Conservation (phyloP, 2,329 filamentous ascomycete genomes). For the Spiromastix sp. region DNA sequence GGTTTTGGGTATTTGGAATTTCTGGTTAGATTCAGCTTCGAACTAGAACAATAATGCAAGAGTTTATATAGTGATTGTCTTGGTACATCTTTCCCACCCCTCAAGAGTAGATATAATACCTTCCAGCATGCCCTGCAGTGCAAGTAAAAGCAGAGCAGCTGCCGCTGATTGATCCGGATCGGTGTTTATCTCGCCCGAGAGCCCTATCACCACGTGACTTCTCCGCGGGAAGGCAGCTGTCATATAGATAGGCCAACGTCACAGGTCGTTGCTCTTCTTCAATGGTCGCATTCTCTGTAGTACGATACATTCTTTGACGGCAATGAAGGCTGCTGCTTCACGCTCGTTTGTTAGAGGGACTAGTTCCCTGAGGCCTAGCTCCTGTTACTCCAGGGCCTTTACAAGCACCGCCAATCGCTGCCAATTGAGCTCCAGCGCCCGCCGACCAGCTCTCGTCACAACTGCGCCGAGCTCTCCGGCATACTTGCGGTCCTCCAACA, state of each 20-base stretch:
- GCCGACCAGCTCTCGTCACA: slow-evolving; percentile 13
- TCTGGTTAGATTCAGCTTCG: too few species aligned
- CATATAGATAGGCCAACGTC: not conserved
- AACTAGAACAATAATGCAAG: too few species aligned
- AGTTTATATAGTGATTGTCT: too few species aligned
- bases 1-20: too few species aligned
- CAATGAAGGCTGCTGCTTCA: slow-evolving; percentile 11
- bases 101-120: too few species aligned
- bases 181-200: not conserved
- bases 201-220: slow-evolving; percentile 6
- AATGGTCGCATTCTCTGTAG: too few species aligned
- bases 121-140: slow-evolving; percentile 29
- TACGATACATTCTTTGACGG: too few species aligned
- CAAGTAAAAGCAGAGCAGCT: slow-evolving; percentile 8
- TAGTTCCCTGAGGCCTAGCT: slow-evolving; percentile 20
- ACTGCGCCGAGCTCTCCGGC: slow-evolving; percentile 20
- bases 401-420: slow-evolving; percentile 24
- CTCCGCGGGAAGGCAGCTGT: not conserved
- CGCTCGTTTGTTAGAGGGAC: slow-evolving; percentile 22
- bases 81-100: too few species aligned
- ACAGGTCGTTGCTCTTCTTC: not conserved
- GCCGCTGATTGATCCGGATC: too few species aligned
- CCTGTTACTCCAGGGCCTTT: slow-evolving; percentile 14
- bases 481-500: too few species aligned
- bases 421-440: slow-evolving; percentile 6